Base-by-base conservation (phyloP, 139 green algal genomes). In the Choricystis sp. region DNA sequence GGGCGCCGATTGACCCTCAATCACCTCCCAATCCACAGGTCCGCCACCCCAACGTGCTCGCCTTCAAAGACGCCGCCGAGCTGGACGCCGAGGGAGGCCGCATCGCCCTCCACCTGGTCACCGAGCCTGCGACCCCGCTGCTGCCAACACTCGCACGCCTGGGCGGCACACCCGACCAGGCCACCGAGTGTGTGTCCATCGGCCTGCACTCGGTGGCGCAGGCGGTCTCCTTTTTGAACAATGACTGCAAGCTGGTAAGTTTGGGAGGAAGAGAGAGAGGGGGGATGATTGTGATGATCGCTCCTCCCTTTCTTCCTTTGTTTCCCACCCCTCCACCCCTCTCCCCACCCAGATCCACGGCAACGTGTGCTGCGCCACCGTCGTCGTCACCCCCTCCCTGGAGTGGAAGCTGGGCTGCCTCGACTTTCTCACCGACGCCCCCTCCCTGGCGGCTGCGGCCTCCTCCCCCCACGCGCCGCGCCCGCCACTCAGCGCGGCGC, bases 401-500 rank as follows among this genome's bases (percentile, higher is more conserved):
- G 93, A 99, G 71, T 97, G 91, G 88, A 92, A 94, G 77, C 83
- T 99, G 31, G 69, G 83, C 66, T 85, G 74, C 27, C 93, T 99
- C 66, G 92, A 99, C 70, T 69, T 96, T 59, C 64, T 94, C 30
- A 85, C 77, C 19, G 90, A 96, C 64, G 80, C 88, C 64, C 29
- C 77, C 14, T 65, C 26, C n/a, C 23, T 26, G 56, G 56, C 26
- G 2, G 57, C 22, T 25, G 49, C 60, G 25, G 40, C 9, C 40
- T 9, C 19, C 29, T 1, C 31, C 22, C 48, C 52, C 57, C 25
- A 66, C 25, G 25, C 57, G 59, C 31, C 49, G 59, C 5, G 74
- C 81, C 31, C 60, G 61, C 75, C 77, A 0, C 67, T 88, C 19
- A 56, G 66, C 29, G 69, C 73, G 20, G 73, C 79, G 3, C 61